phyloP scores from a whole-genome alignment of 1,139 yeast genomes.

The Hemisphaericaspora xylanilytica region DNA sequence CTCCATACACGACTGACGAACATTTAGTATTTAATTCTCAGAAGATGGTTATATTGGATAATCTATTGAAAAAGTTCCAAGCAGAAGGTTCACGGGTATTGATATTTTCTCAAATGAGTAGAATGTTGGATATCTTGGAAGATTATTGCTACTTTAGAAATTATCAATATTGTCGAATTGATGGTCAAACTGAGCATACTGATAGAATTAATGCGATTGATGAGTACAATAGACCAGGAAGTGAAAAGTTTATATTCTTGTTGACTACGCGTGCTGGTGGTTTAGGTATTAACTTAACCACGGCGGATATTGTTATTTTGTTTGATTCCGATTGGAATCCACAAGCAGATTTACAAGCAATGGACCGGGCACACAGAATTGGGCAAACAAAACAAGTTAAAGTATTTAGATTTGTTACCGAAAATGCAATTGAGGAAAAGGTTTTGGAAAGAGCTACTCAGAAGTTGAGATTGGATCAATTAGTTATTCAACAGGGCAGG shows the following conservation, averaged over 20 bases:
- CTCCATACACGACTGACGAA: slow-evolving; percentile 81
- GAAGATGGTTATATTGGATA: slow-evolving; percentile 70
- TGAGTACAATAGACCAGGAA: slow-evolving; percentile 68
- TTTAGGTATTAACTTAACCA: slow-evolving; percentile 75
- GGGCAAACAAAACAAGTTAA: slow-evolving; percentile 82
- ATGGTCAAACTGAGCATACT: slow-evolving; percentile 77
- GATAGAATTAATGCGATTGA: slow-evolving; percentile 76
- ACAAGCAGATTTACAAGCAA: slow-evolving; percentile 83
- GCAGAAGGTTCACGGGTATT: slow-evolving; percentile 72
- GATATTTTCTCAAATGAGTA: slow-evolving; percentile 79
- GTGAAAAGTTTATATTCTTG: slow-evolving; percentile 66
- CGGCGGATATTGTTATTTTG: slow-evolving; percentile 71
- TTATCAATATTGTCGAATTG: slow-evolving; percentile 71
- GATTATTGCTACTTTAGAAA: slow-evolving; percentile 72
- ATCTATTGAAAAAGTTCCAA: slow-evolving; percentile 57
- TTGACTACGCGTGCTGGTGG: slow-evolving; percentile 86
- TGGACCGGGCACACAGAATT: slow-evolving; percentile 87
- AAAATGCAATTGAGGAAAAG: slow-evolving; percentile 78
- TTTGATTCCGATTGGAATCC: slow-evolving; percentile 88
- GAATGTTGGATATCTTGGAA: slow-evolving; percentile 75
- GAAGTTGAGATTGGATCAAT: slow-evolving; percentile 71
- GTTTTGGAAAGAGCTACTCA: slow-evolving; percentile 79
- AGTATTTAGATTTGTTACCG: slow-evolving; percentile 74
- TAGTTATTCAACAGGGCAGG: slow-evolving; percentile 78
- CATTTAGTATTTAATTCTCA: slow-evolving; percentile 72